Percentiles rank a stretch among this genome's conserved stretches.
Evolutionary conservation across 352 stramenopile species (phyloP).

Genomic region (Blastocystis hominis): DNA sequence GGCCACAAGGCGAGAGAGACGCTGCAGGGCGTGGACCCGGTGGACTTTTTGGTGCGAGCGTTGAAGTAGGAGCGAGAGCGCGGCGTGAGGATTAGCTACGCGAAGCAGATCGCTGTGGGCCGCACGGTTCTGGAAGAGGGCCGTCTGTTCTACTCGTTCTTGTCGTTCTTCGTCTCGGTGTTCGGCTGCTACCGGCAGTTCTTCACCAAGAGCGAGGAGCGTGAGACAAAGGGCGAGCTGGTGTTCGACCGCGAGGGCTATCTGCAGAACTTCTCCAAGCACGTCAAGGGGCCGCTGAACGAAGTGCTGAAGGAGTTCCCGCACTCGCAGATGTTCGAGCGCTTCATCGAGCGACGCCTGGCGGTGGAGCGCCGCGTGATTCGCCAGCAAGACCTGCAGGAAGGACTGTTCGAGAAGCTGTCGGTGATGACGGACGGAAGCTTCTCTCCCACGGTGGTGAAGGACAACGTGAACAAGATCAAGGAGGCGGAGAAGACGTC

Average conservation of each 20-base stretch:
- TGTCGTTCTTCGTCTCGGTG: constrained; percentile 56
- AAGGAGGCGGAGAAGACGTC: constrained; percentile 24
- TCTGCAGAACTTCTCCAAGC: constrained; percentile 54
- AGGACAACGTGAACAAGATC: constrained; percentile 56
- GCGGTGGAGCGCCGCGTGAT: constrained; percentile 19
- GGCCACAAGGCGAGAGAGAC: constrained; percentile 51
- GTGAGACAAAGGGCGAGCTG: constrained; percentile 35
- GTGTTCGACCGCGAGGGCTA: constrained; percentile 29
- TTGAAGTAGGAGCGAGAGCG: constrained; percentile 1
- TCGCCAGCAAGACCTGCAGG: constrained; percentile 28
- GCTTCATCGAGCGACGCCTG: constrained; percentile 54
- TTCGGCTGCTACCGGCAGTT: constrained; percentile 56
- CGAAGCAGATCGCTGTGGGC: constrained; percentile 55
- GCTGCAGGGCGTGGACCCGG: constrained; percentile 35
- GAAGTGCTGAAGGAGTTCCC: constrained; percentile 57
- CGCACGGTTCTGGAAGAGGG: constrained; percentile 48
- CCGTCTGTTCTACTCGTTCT: constrained; percentile 54
- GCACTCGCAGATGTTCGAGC: constrained; percentile 58
- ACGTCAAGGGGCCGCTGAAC: constrained; percentile 54
- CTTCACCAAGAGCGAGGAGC: constrained; percentile 1
- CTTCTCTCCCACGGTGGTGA: constrained; percentile 54
- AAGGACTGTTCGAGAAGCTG: constrained; percentile 55
- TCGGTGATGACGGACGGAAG: constrained; percentile 50
- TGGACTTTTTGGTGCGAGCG: constrained; percentile 53
- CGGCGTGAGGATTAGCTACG: constrained; percentile 3